These are phyloP conservation scores for Protomyces lactucae-debilis DNA, from an alignment of 1,139 yeast genomes.

Conservation along the genomic window DNA sequence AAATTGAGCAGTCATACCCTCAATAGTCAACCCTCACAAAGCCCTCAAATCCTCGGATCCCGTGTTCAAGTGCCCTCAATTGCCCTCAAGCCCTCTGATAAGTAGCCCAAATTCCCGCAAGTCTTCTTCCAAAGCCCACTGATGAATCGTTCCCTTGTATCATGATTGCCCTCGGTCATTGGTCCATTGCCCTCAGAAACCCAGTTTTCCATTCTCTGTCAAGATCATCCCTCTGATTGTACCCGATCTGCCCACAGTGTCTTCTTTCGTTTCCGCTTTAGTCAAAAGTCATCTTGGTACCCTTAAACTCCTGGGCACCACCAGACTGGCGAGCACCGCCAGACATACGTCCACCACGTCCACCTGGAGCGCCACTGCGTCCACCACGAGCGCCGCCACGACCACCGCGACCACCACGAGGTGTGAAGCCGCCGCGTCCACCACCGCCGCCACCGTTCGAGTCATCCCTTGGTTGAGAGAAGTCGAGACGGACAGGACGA, in stretches of 20 bases:
- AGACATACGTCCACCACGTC: constrained; percentile 26
- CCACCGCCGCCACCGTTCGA: constrained; percentile 45
- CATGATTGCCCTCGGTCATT: background rate
- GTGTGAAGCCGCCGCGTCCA: constrained; percentile 38
- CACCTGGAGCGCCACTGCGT: constrained; percentile 25
- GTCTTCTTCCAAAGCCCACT: background rate
- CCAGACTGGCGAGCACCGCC: constrained; percentile 25
- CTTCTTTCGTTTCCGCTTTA: background rate
- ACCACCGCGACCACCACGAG: constrained; percentile 40
- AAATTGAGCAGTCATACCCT: background rate
- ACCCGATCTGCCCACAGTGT: background rate
- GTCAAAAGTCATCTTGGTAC: constrained; percentile 26
- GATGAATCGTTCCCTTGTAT: background rate
- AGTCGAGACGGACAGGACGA: constrained; percentile 92
- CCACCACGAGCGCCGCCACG: constrained; percentile 49
- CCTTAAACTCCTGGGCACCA: constrained; percentile 26
- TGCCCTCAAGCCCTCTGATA: background rate
- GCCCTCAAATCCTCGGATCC: background rate
- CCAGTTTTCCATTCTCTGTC: too few relatives aligned
- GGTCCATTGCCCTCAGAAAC: too few relatives aligned
- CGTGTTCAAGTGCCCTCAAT: background rate
- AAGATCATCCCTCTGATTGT: background rate
- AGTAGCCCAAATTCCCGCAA: background rate
- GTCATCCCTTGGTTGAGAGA: constrained; percentile 78
- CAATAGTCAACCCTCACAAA: background rate